Base-by-base conservation (phyloP, 208 protist species). In the Histomonas meleagridis region DNA sequence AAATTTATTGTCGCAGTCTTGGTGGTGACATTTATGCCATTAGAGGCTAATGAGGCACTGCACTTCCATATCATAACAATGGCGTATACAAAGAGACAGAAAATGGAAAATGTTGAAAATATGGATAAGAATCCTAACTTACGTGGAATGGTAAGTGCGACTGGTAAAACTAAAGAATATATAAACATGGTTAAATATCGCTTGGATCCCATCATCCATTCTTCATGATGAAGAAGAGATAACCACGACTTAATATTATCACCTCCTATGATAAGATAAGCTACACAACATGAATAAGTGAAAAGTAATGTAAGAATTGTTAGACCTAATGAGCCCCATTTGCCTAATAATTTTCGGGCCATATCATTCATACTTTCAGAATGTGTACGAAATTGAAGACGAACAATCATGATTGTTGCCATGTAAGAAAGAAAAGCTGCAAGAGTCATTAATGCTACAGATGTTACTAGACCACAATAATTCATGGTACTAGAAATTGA, bases 91-190 rank as follows among this genome's bases (percentile, higher is more conserved):
- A 55, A 32, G 40, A 86, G 46, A 28, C 76, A 86, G 7, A 35
- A 12, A 16, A 86, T 86, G 23, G 76, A 86, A 86, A 86, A 86
- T 86, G 76, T 86, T 10, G 46, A 55, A 14, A 86, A 38, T 55
- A 57, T 55, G 51, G 76, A 86, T 14, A 86, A 9, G 55, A 86
- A 86, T 23, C 18, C 16, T 14, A 86, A 38, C 18, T 86, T 86
- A 26, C 38, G 23, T 0, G 76, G 76, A 51, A 86, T 18, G 1
- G 76, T 86, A 0, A 86, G 9, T 0, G 46, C 76, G n/a, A 86
- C 46, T 9, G 76, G 76, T 16, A 86, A 55, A 55, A 32, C 14
- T 38, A 86, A 26, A 9, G 76, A 40, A n/a, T 86, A 86, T 5
- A 51, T 16, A 55, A 86, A 46, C 46, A 86, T 51, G 38, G 55